A percentile compares a stretch with the other conserved stretches of the same genome.
phyloP scores from a whole-genome alignment of 2,329 filamentous ascomycete genomes.

The Cordyceps cicadae region DNA sequence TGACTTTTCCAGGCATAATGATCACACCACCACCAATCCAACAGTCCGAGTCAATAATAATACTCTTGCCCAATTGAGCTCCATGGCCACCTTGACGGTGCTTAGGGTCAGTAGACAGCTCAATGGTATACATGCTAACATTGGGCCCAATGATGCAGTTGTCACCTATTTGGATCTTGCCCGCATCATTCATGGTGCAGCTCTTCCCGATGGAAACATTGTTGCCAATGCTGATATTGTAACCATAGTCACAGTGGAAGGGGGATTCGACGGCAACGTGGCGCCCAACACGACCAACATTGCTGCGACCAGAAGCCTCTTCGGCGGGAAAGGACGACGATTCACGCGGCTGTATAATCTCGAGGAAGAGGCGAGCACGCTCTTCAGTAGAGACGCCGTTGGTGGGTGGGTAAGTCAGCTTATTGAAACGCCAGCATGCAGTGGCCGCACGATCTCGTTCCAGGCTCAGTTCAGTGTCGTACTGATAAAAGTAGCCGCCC shows the following conservation, averaged over 20 bases:
- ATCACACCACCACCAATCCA: constrained; percentile 72
- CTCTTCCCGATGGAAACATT: constrained; percentile 76
- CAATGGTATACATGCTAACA: constrained; percentile 76
- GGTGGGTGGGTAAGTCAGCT: constrained; percentile 61
- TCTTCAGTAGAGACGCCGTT: constrained; percentile 62
- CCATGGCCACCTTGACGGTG: constrained; percentile 66
- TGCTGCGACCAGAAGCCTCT: constrained; percentile 41
- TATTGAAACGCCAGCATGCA: constrained; percentile 81
- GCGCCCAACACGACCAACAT: constrained; percentile 59
- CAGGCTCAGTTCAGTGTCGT: constrained; percentile 65
- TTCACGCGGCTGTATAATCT: constrained; percentile 59
- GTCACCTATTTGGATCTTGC: constrained; percentile 71
- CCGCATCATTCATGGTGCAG: constrained; percentile 82
- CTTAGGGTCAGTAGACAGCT: constrained; percentile 63
- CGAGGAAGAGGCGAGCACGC: constrained; percentile 59
- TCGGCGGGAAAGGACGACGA: constrained; percentile 48
- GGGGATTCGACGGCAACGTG: constrained; percentile 75
- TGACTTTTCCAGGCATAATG: constrained; percentile 69
- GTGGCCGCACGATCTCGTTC: constrained; percentile 79
- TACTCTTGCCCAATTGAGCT: constrained; percentile 58
- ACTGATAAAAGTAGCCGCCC: constrained; percentile 71
- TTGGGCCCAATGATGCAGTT: constrained; percentile 72
- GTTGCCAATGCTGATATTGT: constrained; percentile 83
- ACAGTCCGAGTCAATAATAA: constrained; percentile 78
- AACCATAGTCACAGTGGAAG: constrained; percentile 90